Conservation (phyloP, 2,329 filamentous ascomycete genomes). For the Cryphonectria naterciae region DNA sequence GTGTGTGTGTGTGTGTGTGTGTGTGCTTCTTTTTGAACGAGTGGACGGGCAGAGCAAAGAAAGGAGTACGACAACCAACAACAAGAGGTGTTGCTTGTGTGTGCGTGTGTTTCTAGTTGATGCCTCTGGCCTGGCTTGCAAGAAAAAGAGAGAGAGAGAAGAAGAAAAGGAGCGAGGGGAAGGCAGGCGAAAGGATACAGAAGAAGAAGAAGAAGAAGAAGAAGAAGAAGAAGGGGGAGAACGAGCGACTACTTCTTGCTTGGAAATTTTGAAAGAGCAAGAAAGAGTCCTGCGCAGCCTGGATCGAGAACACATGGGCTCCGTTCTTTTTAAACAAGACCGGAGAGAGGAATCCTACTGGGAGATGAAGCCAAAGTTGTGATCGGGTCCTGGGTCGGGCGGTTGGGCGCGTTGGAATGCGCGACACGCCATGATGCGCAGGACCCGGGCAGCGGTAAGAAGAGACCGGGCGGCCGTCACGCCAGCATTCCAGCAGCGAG, state of each 20-base stretch:
- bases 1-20: background rate
- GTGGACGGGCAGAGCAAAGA: slow-evolving; percentile 6
- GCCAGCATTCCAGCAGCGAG: slow-evolving; percentile 7
- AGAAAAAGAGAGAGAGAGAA: background rate
- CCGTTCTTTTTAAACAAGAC: slow-evolving; percentile 6
- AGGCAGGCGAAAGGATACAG: background rate
- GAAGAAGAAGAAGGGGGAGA: background rate
- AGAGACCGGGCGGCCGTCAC: background rate
- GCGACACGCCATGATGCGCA: background rate
- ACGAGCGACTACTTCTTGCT: background rate
- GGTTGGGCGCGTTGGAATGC: slow-evolving; percentile 12
- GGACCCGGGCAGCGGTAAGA: background rate
- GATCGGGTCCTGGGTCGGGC: background rate
- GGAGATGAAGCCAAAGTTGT: background rate
- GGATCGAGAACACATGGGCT: background rate
- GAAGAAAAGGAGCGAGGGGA: background rate
- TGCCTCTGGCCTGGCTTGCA: background rate
- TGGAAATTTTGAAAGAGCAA: slow-evolving; percentile 1
- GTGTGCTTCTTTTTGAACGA: background rate
- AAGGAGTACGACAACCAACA: background rate
- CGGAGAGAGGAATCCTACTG: background rate
- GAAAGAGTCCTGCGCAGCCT: background rate
- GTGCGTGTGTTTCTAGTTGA: background rate
- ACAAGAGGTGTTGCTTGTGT: background rate
- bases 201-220: background rate